A percentile compares a stretch with the other conserved stretches of the same genome.
These are phyloP conservation scores for Beauveria rudraprayagi DNA, from an alignment of 2,329 filamentous ascomycete species.

Conservation along the genomic window DNA sequence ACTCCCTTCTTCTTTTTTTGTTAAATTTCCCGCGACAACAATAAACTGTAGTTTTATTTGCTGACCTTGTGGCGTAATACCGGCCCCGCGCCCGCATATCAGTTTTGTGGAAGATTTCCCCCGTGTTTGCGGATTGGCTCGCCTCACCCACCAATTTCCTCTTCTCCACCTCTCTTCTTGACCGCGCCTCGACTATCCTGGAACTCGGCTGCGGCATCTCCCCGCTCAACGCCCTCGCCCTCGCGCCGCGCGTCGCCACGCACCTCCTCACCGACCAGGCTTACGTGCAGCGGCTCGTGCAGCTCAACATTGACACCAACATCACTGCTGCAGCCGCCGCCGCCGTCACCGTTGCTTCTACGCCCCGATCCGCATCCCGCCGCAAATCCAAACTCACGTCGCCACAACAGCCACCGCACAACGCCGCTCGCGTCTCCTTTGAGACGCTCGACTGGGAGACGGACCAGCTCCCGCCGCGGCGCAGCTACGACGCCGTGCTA, in stretches of 20 bases:
- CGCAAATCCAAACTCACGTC: not conserved
- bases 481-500: constrained; percentile 63
- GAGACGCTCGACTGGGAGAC: constrained; percentile 76
- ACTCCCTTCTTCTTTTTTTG: not conserved
- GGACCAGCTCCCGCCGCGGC: constrained; percentile 42
- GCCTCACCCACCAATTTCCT: constrained; percentile 55
- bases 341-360: not conserved
- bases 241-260: constrained; percentile 51
- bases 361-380: not conserved
- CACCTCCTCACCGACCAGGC: constrained; percentile 83
- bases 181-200: constrained; percentile 50
- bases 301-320: constrained; percentile 66
- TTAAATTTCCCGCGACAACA: not conserved
- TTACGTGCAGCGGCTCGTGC: constrained; percentile 72
- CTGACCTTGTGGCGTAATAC: not conserved
- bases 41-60: not conserved
- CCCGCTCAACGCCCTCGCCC: constrained; percentile 63
- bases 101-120: constrained; percentile 91
- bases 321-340: not conserved
- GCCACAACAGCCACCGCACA: not conserved
- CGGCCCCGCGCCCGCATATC: too few species aligned
- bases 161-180: constrained; percentile 41
- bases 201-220: constrained; percentile 89
- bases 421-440: constrained; percentile 38
- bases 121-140: constrained; percentile 75